phyloP scores from a whole-genome alignment of 1,284 basidiomycete genomes.

The Marasmius tenuissimus region DNA sequence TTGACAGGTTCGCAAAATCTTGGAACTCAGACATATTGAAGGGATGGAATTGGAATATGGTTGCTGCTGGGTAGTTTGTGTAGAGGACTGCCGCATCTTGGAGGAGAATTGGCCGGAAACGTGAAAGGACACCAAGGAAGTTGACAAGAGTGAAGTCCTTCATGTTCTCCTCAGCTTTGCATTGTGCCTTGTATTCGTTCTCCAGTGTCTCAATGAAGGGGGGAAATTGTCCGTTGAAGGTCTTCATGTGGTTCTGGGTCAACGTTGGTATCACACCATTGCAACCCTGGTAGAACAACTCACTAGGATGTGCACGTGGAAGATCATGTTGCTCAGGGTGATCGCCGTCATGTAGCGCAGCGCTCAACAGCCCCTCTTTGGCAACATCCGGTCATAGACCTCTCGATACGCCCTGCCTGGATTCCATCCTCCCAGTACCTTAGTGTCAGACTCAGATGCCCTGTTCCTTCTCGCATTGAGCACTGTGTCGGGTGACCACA shows the following conservation, averaged over 20 bases:
- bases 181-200: neutral
- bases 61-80: slow-evolving; percentile 12
- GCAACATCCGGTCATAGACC: slow-evolving; percentile 23
- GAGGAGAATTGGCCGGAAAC: slow-evolving; percentile 19
- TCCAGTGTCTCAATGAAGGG: neutral
- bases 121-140: slow-evolving; percentile 19
- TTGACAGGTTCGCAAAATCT: slow-evolving; percentile 11
- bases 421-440: slow-evolving; percentile 27
- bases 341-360: neutral
- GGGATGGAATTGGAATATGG: slow-evolving; percentile 17
- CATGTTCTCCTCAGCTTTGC: neutral
- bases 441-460: slow-evolving; percentile 18
- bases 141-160: slow-evolving; percentile 18
- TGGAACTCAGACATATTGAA: slow-evolving; percentile 22
- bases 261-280: neutral
- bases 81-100: slow-evolving; percentile 26
- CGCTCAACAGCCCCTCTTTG: neutral
- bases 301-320: neutral
- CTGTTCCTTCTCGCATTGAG: slow-evolving; percentile 20
- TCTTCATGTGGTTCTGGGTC: neutral
- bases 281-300: neutral
- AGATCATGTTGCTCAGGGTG: neutral
- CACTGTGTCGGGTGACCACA: slow-evolving; percentile 20
- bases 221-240: neutral
- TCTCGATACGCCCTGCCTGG: slow-evolving; percentile 15